A percentile compares a stretch with the other conserved stretches of the same genome.
Evolutionary conservation across 306 rosid species (phyloP).

Genomic region (Glycine tomentella): DNA sequence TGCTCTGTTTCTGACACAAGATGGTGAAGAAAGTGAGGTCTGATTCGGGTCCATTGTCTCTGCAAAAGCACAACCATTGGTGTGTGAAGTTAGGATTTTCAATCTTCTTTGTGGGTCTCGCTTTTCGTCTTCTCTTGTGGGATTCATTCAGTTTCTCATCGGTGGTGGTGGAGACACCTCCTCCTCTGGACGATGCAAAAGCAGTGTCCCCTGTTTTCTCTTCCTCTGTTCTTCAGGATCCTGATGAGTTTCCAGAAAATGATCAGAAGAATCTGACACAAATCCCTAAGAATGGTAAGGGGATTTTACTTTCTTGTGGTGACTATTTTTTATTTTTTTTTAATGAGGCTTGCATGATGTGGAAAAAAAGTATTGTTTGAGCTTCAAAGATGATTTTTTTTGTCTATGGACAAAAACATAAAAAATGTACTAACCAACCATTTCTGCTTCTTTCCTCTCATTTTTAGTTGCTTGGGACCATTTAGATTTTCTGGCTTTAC

Average conservation of each 20-base stretch:
- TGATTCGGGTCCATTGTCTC: constrained; percentile 36
- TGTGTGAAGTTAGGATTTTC: constrained; percentile 45
- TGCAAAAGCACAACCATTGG: constrained; percentile 45
- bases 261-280: constrained; percentile 22
- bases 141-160: constrained; percentile 47
- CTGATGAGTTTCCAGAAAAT: constrained; percentile 35
- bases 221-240: constrained; percentile 8
- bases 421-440: background rate
- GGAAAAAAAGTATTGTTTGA: background rate
- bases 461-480: background rate
- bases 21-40: constrained; percentile 52
- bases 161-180: constrained; percentile 37
- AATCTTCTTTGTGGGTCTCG: constrained; percentile 45
- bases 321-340: too few relatives aligned
- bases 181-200: constrained; percentile 35
- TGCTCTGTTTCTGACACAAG: constrained; percentile 9
- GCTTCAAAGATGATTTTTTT: constrained; percentile 1
- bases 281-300: constrained; percentile 37
- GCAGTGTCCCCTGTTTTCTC: constrained; percentile 43
- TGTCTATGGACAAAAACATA: background rate
- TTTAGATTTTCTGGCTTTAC: background rate
- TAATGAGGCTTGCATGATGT: background rate
- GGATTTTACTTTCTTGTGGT: background rate
- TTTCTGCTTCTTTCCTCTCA: background rate
- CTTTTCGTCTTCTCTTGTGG: constrained; percentile 50